Evolutionary conservation across 805 yeast species (phyloP).

Genomic region (Barnettozyma populi): DNA sequence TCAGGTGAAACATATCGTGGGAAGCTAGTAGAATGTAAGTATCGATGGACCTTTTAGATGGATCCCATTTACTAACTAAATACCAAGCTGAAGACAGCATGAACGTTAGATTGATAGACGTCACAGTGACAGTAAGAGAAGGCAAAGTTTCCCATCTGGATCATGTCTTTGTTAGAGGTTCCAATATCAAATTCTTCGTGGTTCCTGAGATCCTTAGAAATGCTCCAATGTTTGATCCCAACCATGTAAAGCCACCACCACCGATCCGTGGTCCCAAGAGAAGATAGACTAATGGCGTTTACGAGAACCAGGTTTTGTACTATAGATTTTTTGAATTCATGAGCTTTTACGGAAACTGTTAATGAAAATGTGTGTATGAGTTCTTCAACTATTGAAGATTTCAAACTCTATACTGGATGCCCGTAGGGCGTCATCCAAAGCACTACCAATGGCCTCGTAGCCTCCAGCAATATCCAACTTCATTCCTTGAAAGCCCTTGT

Average conservation of each 20-base stretch:
- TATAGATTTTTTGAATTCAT: not conserved
- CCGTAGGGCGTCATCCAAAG: conserved; percentile 14
- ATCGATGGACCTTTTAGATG: not conserved
- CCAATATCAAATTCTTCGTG: conserved; percentile 76
- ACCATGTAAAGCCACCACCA: conserved; percentile 59
- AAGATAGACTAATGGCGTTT: conserved; percentile 15
- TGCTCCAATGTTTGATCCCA: conserved; percentile 80
- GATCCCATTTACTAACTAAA: conserved; percentile 7
- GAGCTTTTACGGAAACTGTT: not conserved
- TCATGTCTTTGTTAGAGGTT: conserved; percentile 87
- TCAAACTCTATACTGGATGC: conserved; percentile 20
- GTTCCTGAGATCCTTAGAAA: conserved; percentile 84
- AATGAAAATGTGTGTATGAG: not conserved
- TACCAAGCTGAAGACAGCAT: conserved; percentile 71
- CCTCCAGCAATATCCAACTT: conserved; percentile 9
- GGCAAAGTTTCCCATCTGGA: conserved; percentile 74
- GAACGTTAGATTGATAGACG: conserved; percentile 85
- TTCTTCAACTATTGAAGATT: conserved; percentile 15
- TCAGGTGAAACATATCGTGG: conserved; percentile 90
- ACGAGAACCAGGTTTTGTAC: not conserved
- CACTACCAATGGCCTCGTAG: conserved; percentile 12
- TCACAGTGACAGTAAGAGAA: conserved; percentile 68
- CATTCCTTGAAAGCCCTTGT: conserved; percentile 12
- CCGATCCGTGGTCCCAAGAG: conserved; percentile 60
- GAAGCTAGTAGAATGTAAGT: conserved; percentile 62